Percentiles rank a stretch among this genome's conserved stretches.
Evolutionary conservation across 805 yeast species (phyloP).

Genomic region (Candida silvicultrix): DNA sequence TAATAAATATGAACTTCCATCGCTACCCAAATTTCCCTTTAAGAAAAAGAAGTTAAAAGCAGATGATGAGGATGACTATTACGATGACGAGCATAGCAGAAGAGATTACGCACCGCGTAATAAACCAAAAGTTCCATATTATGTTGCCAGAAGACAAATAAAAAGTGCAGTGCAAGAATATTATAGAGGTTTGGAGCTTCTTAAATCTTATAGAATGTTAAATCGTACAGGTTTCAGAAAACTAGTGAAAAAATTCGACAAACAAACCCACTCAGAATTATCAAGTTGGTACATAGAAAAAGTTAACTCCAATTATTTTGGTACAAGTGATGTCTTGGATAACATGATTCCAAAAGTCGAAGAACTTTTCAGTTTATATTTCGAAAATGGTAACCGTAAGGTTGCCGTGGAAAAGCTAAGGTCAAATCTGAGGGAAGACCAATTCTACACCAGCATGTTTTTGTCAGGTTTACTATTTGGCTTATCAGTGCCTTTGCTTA

Average conservation of each 20-base stretch:
- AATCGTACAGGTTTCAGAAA: constrained; percentile 89
- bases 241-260: constrained; percentile 86
- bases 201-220: constrained; percentile 63
- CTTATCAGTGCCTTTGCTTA: constrained; percentile 59
- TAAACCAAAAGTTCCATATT: constrained; percentile 45
- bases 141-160: constrained; percentile 59
- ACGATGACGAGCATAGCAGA: constrained; percentile 20
- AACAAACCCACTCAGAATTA: constrained; percentile 43
- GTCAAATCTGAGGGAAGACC: constrained; percentile 32
- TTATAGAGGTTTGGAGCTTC: constrained; percentile 64
- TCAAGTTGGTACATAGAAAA: constrained; percentile 48
- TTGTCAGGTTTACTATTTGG: constrained; percentile 67
- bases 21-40: constrained; percentile 34
- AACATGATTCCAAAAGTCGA: constrained; percentile 57
- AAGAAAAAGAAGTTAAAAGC: constrained; percentile 18
- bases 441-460: constrained; percentile 41
- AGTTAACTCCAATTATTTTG: constrained; percentile 52
- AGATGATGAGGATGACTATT: constrained; percentile 4
- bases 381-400: constrained; percentile 66
- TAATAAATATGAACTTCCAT: constrained; percentile 34
- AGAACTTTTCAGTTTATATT: constrained; percentile 55
- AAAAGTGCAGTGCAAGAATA: constrained; percentile 66
- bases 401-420: constrained; percentile 64
- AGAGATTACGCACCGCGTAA: constrained; percentile 41
- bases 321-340: constrained; percentile 61